phyloP scores from a whole-genome alignment of 2,329 filamentous ascomycete species.

The Colletotrichum paranaense region DNA sequence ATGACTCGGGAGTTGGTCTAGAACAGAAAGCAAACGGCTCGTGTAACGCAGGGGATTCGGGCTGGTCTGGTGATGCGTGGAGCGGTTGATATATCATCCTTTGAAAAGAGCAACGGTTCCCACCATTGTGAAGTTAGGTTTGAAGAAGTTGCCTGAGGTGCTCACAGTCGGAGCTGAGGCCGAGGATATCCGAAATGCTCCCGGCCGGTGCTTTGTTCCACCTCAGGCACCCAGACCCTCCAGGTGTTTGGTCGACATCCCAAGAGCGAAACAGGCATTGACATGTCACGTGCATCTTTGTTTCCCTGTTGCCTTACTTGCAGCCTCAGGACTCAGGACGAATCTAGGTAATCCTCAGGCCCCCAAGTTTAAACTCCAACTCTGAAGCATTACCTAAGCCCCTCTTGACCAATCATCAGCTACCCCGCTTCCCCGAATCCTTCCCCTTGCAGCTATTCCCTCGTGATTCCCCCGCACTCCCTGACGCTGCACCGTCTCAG shows the following conservation, averaged over 20 bases:
- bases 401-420: background rate
- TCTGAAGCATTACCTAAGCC: slow-evolving; percentile 22
- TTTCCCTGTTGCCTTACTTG: background rate
- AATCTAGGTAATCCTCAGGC: slow-evolving; percentile 12
- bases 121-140: no score
- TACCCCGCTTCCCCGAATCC: slow-evolving; percentile 27
- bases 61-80: background rate
- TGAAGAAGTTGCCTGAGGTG: background rate
- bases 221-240: background rate
- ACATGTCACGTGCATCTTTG: background rate
- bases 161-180: background rate
- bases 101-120: no score
- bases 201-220: background rate
- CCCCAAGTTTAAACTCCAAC: slow-evolving; percentile 13
- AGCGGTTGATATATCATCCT: no score
- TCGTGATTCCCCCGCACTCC: slow-evolving; percentile 35
- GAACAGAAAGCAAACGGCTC: slow-evolving; percentile 13
- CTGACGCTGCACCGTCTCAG: slow-evolving; percentile 34
- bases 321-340: no score
- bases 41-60: background rate
- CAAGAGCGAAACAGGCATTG: background rate
- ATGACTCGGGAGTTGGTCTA: slow-evolving; percentile 29
- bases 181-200: background rate
- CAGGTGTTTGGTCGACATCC: background rate
- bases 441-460: slow-evolving; percentile 11